Conservation (phyloP, 2,329 filamentous ascomycete genomes). For the Elsinoe perseae region DNA sequence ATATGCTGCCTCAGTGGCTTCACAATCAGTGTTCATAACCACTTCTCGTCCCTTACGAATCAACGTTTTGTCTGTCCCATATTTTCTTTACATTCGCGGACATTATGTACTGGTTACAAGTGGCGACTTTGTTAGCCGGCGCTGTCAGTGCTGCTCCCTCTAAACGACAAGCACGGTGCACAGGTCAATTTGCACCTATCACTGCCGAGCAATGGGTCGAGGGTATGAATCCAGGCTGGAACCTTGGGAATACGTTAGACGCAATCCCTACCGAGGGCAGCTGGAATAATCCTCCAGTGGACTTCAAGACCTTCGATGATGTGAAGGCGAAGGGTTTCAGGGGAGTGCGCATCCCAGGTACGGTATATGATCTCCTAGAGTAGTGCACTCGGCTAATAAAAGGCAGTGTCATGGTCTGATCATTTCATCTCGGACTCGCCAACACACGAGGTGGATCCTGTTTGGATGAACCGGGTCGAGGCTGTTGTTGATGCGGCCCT, state of each 20-base stretch:
- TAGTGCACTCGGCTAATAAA: conserved; percentile 7
- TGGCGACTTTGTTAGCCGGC: neutral
- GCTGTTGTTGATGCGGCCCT: conserved; percentile 52
- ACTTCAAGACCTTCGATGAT: conserved; percentile 43
- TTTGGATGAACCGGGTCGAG: conserved; percentile 51
- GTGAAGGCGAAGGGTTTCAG: conserved; percentile 50
- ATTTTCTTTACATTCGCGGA: conserved; percentile 10
- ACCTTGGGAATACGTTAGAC: conserved; percentile 54
- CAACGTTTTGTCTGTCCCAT: conserved; percentile 3
- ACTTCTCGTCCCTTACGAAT: no score
- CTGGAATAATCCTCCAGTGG: conserved; percentile 51
- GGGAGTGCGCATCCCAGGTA: conserved; percentile 48
- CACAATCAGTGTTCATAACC: neutral
- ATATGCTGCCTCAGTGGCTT: conserved; percentile 13
- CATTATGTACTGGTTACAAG: conserved; percentile 11
- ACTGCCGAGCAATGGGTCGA: conserved; percentile 42
- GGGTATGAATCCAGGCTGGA: conserved; percentile 51
- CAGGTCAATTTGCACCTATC: conserved; percentile 38
- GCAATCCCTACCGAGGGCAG: conserved; percentile 49
- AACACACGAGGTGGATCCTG: conserved; percentile 46
- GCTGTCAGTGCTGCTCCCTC: conserved; percentile 13
- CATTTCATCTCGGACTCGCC: conserved; percentile 48
- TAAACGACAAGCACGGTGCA: conserved; percentile 27
- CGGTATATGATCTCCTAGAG: no score
- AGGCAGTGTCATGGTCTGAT: conserved; percentile 50